Base-by-base conservation (phyloP, 106 monocot species). In the Phalaenopsis equestris region DNA sequence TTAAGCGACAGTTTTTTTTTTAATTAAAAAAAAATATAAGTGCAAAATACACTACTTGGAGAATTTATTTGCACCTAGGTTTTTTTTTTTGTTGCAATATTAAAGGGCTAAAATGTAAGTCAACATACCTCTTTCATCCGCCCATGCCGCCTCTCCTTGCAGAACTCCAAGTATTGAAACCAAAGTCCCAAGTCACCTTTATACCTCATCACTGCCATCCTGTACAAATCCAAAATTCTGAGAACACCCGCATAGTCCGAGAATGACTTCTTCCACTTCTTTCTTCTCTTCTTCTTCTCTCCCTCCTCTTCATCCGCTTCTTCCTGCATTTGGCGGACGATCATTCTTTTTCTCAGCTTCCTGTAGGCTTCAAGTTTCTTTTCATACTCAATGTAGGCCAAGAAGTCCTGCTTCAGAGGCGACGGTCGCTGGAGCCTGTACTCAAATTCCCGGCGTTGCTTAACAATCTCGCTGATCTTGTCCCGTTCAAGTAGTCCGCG, bases 101-200 rank as follows among this genome's bases (percentile, higher is more conserved):
- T 12, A 70, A 14, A 70, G 15, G 70, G 70, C 5, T 39, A 10
- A 70, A 39, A 41, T 38, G 70, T 38, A 39, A 11, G 15, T 12
- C 14, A 11, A 41, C 42, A 21, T n/a, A 88, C 94, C 90, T 94
- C 70, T 58, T 88, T 98, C 97, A 98, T 94, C 68, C 87, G 55
- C 8, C 92, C 94, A 82, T 94, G 88, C 48, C 81, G 80, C 17
- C 67, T 78, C 81, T 80, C 80, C 65, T 92, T 72, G 72, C 94
- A 98, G 73, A 90, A 98, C 80, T 98, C 97, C 19, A 94, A 83
- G 42, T 98, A 98, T 70, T 75, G 67, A 72, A 98, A 94, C 97
- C 97, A 98, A 6, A 98, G 81, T 19, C 84, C 86, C 82, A 98
- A 81, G 78, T 98, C 97, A 16, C 90, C 94, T 75, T 88, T 92